phyloP scores from a whole-genome alignment of 2,329 filamentous ascomycete species.

The Chalaropsis ovoidea region DNA sequence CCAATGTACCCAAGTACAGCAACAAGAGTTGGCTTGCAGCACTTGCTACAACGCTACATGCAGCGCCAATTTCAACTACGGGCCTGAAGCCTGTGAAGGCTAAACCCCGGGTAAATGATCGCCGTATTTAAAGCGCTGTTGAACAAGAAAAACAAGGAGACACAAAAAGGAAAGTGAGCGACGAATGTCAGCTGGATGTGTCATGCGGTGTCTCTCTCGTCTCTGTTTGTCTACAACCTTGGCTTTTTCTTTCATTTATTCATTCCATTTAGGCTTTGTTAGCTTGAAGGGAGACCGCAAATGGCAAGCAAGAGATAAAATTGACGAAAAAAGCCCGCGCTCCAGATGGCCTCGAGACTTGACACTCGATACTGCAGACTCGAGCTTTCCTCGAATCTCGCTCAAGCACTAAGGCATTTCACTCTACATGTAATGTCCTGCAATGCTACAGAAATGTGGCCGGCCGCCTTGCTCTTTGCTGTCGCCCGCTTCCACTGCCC shows the following conservation, averaged over 20 bases:
- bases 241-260: background rate
- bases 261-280: background rate
- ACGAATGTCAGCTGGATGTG: slow-evolving; percentile 7
- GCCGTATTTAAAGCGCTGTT: background rate
- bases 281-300: no score
- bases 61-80: no score
- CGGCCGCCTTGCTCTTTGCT: background rate
- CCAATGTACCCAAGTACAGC: background rate
- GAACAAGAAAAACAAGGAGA: background rate
- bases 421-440: no score
- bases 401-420: no score
- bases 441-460: background rate
- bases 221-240: background rate
- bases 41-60: no score
- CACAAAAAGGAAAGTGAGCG: background rate
- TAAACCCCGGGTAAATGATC: background rate
- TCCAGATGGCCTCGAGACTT: no score
- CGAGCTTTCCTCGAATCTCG: no score
- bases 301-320: background rate
- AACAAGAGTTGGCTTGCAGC: background rate
- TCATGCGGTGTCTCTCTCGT: background rate
- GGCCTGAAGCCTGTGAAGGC: background rate
- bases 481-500: background rate
- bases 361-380: no score
- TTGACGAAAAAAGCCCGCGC: no score